Percentiles rank a stretch among this genome's conserved stretches.
These are phyloP conservation scores for Fonsecaea erecta DNA, from an alignment of 2,329 filamentous ascomycete genomes.

Conservation along the genomic window DNA sequence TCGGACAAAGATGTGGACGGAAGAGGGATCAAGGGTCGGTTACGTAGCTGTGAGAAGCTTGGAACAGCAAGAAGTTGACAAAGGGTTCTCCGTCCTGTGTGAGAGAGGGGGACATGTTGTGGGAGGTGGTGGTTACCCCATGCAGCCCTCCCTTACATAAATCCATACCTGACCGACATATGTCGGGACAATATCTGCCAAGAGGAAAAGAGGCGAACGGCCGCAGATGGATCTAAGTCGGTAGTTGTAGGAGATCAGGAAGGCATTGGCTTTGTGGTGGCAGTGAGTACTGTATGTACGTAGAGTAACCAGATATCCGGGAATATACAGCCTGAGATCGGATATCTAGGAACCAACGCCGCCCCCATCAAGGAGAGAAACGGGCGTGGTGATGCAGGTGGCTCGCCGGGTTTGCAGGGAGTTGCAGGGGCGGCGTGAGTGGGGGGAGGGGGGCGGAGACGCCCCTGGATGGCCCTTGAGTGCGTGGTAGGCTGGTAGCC, in stretches of 20 bases:
- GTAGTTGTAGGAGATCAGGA: not conserved
- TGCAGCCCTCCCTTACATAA: not conserved
- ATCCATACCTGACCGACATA: not conserved
- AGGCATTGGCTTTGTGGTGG: not conserved
- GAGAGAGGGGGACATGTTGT: not conserved
- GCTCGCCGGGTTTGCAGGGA: not conserved
- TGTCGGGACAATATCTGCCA: too few species aligned
- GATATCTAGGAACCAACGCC: constrained; percentile 1
- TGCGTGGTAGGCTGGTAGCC: not conserved
- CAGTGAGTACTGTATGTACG: not conserved
- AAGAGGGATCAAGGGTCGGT: not conserved
- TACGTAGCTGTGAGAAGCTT: not conserved
- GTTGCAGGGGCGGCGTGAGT: not conserved
- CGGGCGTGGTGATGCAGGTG: constrained; percentile 1
- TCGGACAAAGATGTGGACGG: constrained; percentile 6
- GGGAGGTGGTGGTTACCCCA: not conserved
- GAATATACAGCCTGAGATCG: not conserved
- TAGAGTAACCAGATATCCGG: not conserved
- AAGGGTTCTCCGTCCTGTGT: not conserved
- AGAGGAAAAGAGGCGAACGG: not conserved
- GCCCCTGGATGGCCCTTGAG: too few species aligned
- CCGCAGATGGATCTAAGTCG: not conserved
- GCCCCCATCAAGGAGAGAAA: not conserved
- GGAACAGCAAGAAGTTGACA: not conserved
- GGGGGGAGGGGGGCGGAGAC: too few species aligned